Evolutionary conservation across 2,329 filamentous ascomycete species (phyloP).

Genomic region (Fonsecaea pedrosoi): DNA sequence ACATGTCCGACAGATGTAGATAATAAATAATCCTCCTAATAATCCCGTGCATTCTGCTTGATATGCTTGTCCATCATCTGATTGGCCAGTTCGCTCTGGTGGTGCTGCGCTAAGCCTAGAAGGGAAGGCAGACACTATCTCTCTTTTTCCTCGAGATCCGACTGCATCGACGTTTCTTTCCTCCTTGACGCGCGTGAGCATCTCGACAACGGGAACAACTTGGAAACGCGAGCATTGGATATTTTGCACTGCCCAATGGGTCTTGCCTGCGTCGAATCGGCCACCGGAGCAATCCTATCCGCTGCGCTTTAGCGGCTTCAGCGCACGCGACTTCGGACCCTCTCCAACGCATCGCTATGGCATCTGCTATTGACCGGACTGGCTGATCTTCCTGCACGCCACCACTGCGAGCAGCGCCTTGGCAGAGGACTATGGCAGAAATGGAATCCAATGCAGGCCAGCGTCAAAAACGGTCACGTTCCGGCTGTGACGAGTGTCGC

Average conservation of each 20-base stretch:
- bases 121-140: slow-evolving; percentile 20
- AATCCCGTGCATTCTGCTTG: too few species aligned
- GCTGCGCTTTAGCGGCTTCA: background rate
- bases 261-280: background rate
- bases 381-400: background rate
- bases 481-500: slow-evolving; percentile 22
- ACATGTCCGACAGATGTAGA: background rate
- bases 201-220: background rate
- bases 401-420: background rate
- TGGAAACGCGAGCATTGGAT: background rate
- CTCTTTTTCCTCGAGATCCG: background rate
- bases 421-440: slow-evolving; percentile 7
- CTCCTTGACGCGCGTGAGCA: background rate
- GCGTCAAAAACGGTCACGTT: slow-evolving; percentile 17
- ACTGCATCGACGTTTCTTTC: background rate
- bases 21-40: background rate
- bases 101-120: slow-evolving; percentile 7
- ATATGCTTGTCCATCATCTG: too few species aligned
- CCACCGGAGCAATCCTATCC: background rate
- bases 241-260: background rate
- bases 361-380: background rate
- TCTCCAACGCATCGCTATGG: background rate
- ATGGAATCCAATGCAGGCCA: background rate
- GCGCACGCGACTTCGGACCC: background rate
- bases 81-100: too few species aligned